Base-by-base conservation (phyloP, 345 rosid species). In the Pugionium dolabratum region DNA sequence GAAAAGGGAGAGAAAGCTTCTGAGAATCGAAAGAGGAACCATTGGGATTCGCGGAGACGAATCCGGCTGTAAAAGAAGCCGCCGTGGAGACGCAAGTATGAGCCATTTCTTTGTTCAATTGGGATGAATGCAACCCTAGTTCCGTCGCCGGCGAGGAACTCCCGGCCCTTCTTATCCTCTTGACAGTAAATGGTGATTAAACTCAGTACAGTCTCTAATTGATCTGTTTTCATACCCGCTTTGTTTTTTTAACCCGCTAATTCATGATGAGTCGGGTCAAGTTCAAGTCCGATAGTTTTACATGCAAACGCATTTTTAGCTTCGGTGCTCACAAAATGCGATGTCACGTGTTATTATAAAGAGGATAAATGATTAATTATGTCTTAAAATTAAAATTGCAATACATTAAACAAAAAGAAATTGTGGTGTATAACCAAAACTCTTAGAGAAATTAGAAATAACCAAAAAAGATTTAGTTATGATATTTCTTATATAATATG, bases 11-110 rank as follows among this genome's bases (percentile, higher is more conserved):
- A 29, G 83, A 67, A 11, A 66, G 70, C 52, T 74, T 82, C 1
- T 59, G 78, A 54, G 83, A 69, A 69, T 83, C 80, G 57, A 70
- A 62, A 59, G 73, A 76, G 62, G 86, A 55, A 72, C 64, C 78
- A 68, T 55, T 75, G 70, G 84, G 75, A 83, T 75, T 85, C 31
- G 92, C 64, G 50, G 83, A 77, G 74, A 85, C 67, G 57, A 54
- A 74, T 35, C 77, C 78, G 7, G 86, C 72, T 26, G 67, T 81
- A 60, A 86, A 80, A 6, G 95, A 78, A 9, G 90, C 71, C 41
- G 86, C 75, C 31, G 89, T 84, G 43, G 85, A 85, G 31, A 81
- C 79, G 71, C 86, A 84, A 29, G 89, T 26, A 59, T 81, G 89
- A 56, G 91, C 87, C 95, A 88, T 73, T 61, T 54, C 34, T 45